These are phyloP conservation scores for Candida nitratophila DNA, from an alignment of 805 yeast genomes.

Conservation along the genomic window DNA sequence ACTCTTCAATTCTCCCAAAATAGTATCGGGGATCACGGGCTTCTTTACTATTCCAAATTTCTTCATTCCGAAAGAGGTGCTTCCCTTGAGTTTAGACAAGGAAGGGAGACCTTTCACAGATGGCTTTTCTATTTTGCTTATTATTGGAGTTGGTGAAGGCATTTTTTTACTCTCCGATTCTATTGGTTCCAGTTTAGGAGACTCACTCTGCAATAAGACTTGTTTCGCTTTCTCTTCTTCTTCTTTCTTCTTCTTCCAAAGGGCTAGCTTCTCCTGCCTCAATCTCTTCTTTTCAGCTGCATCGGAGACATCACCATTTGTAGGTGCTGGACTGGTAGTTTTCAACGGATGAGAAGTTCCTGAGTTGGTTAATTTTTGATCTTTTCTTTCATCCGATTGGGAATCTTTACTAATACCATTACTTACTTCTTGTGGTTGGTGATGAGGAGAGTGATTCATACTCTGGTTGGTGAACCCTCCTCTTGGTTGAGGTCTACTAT, in stretches of 20 bases:
- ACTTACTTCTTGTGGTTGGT: background rate
- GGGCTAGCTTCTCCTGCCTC: conserved; percentile 47
- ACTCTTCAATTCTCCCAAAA: background rate
- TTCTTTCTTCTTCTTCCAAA: conserved; percentile 54
- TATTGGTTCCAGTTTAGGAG: background rate
- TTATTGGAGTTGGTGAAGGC: background rate
- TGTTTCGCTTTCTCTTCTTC: conserved; percentile 11
- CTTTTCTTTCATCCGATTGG: background rate
- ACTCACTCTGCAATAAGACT: background rate
- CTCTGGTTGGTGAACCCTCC: background rate
- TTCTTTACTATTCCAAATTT: background rate
- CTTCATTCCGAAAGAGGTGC: background rate
- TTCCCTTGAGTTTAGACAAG: conserved; percentile 6
- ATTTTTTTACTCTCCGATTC: too few species aligned
- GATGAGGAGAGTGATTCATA: background rate
- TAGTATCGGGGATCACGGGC: background rate
- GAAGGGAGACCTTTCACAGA: background rate
- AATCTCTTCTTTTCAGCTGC: conserved; percentile 29
- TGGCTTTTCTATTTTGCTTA: conserved; percentile 6
- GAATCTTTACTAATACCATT: background rate
- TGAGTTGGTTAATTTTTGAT: conserved; percentile 6
- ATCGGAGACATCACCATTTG: background rate
- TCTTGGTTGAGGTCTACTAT: background rate
- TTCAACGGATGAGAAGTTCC: background rate
- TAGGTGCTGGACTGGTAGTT: background rate